phyloP scores from a whole-genome alignment of 1,284 basidiomycete genomes.

The Tremellales sp. region DNA sequence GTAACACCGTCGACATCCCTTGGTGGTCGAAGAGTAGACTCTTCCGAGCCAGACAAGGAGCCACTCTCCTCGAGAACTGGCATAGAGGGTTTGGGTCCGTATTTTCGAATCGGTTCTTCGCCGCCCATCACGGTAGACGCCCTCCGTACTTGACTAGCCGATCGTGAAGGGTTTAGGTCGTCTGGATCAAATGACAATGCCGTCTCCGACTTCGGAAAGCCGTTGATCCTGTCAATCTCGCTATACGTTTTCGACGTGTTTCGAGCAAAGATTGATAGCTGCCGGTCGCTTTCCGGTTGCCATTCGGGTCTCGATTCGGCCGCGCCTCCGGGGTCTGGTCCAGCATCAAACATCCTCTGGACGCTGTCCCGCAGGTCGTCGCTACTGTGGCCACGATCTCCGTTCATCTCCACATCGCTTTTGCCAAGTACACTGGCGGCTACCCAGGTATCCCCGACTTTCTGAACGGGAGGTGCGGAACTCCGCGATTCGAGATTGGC shows the following conservation, averaged over 20 bases:
- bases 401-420: constrained; percentile 9
- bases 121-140: constrained; percentile 10
- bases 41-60: too few species aligned
- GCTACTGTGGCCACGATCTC: not conserved
- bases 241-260: constrained; percentile 11
- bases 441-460: constrained; percentile 43
- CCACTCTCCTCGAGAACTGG: constrained; percentile 19
- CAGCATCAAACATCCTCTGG: constrained; percentile 33
- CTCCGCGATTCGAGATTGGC: constrained; percentile 11
- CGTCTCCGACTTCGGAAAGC: constrained; percentile 19
- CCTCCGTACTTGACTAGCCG: constrained; percentile 38
- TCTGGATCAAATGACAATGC: constrained; percentile 37
- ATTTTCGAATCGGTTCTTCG: constrained; percentile 1
- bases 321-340: constrained; percentile 16
- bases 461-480: constrained; percentile 33
- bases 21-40: too few species aligned
- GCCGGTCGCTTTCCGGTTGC: constrained; percentile 28
- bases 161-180: constrained; percentile 46
- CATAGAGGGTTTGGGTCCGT: constrained; percentile 4
- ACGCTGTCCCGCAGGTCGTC: constrained; percentile 27
- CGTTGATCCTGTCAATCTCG: constrained; percentile 8
- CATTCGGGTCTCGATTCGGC: constrained; percentile 30
- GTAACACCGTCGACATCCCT: constrained; percentile 14
- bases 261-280: constrained; percentile 26
- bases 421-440: constrained; percentile 23